Base-by-base conservation (phyloP, 2,329 filamentous ascomycete genomes). In the Graphiopsis chlorocephala region DNA sequence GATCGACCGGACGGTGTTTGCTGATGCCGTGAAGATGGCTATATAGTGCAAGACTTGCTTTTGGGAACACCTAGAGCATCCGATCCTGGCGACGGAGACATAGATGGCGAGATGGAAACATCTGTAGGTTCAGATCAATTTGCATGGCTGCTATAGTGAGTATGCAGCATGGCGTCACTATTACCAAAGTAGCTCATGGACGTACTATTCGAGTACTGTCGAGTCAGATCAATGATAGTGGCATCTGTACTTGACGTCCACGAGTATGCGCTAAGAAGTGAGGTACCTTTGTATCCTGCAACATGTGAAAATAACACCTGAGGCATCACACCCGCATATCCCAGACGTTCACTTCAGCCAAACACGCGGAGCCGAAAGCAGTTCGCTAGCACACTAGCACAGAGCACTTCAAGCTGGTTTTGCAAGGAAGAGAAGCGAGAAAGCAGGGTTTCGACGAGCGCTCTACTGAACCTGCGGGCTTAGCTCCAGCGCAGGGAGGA, bases 41-140 rank as follows among this genome's bases (percentile, higher is more conserved):
- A 81, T 91, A 3, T 86, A 88, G 72, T 91, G 88, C 78, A 79
- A 83, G 64, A 85, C 87, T 0, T 85, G 88, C 1, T 85, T 85
- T 75, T 85, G 83, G 82, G 82, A 84, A 67, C 79, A 84, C 62
- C 73, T 82, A 6, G 73, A 75, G 2, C 74, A 77, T 2, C 82
- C 84, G 3, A 90, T 91, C 72, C 80, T 84, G 64, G 79, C 88
- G 20, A 84, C 85, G 1, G 78, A 86, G 33, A 85, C 85, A 66
- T 90, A 88, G 88, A 89, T 90, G 87, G 87, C 85, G 1, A 80
- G 88, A 64, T 90, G 87, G 87, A 87, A 88, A 61, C 17, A 20
- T 53, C 11, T 53, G 50, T 53, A n/a, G 29, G 48, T n/a, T 14
- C 17, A 3, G 3, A 45, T n/a, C n/a, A n/a, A n/a, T n/a, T n/a